Base-by-base conservation (phyloP, 441 rosid genomes). In the Breynia disticha region DNA sequence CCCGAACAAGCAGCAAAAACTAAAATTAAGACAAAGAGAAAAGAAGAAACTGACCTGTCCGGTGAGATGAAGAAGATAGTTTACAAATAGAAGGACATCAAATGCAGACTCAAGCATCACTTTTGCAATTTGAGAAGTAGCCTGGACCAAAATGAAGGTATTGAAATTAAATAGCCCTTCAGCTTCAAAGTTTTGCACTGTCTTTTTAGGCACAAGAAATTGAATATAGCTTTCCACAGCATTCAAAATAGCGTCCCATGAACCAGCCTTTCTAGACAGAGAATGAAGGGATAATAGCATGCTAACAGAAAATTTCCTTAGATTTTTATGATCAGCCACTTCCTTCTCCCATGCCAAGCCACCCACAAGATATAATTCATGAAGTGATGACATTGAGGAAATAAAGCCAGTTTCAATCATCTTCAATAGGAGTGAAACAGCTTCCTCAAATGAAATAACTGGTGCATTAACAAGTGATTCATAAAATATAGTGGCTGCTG, bases 101-200 rank as follows among this genome's bases (percentile, higher is more conserved):
- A 79, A 61, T 48, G 99, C 83, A 54, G 88, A 84, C 74, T 90
- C 96, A 72, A 90, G 83, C 96, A 90, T 94, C 55, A 66, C 71
- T 76, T 76, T 83, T 14, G 83, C 84, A 72, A 85, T 78, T 81
- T 87, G 99, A 60, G 88, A 76, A 69, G 86, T 70, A 48, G 97
- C 87, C 67, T 83, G 97, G 64, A 87, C 80, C 67, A 87, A 59
- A 60, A 82, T 70, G 62, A 79, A 69, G 57, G 74, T 60, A 56
- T 66, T 69, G 50, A 78, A 67, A 73, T 73, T 72, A 62, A 69
- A 73, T 64, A 76, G 66, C 67, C 65, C 64, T 63, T 69, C 73
- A 61, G 73, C 75, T 66, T 69, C 80, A 54, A 67, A 48, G 38
- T 72, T 71, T 59, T 83, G 80, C 54, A 68, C 61, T 52, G 65